Conservation (phyloP, 768 basidiomycete species). For the Thelephora aurantiotincta region DNA sequence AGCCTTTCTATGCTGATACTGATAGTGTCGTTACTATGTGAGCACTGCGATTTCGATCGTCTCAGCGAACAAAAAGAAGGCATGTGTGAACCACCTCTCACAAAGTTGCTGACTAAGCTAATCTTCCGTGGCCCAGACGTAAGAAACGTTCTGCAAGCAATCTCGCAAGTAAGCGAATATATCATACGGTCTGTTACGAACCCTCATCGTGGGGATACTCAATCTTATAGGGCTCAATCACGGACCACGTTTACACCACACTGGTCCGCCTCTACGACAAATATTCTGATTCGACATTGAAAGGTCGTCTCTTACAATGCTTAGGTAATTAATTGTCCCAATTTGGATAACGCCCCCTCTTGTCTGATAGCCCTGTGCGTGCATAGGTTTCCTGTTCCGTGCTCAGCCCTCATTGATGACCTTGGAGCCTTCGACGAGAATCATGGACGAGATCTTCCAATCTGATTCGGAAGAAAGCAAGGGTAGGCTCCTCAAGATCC, state of each 20-base stretch:
- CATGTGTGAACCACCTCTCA: slow-evolving; percentile 13
- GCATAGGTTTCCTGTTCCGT: slow-evolving; percentile 76
- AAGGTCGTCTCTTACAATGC: slow-evolving; percentile 70
- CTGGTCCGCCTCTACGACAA: slow-evolving; percentile 65
- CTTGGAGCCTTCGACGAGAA: slow-evolving; percentile 53
- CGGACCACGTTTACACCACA: slow-evolving; percentile 69
- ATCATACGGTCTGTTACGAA: background rate
- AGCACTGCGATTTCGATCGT: slow-evolving; percentile 80
- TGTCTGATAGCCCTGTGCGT: background rate
- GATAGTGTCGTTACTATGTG: slow-evolving; percentile 74
- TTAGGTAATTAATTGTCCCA: slow-evolving; percentile 39
- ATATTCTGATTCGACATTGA: slow-evolving; percentile 39
- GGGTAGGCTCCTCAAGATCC: slow-evolving; percentile 66
- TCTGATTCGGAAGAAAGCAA: slow-evolving; percentile 60
- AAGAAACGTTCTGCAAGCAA: slow-evolving; percentile 7
- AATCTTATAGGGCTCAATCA: slow-evolving; percentile 44
- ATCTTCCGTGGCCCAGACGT: too few species aligned
- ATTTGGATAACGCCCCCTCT: background rate
- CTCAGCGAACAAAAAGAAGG: slow-evolving; percentile 48
- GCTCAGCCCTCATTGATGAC: slow-evolving; percentile 89
- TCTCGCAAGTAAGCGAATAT: slow-evolving; percentile 8
- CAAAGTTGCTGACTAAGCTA: too few species aligned
- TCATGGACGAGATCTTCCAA: slow-evolving; percentile 85
- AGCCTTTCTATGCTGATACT: slow-evolving; percentile 61
- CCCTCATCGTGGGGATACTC: background rate